Conservation (phyloP, 495 filamentous ascomycete species). For the Penicillium herquei region DNA sequence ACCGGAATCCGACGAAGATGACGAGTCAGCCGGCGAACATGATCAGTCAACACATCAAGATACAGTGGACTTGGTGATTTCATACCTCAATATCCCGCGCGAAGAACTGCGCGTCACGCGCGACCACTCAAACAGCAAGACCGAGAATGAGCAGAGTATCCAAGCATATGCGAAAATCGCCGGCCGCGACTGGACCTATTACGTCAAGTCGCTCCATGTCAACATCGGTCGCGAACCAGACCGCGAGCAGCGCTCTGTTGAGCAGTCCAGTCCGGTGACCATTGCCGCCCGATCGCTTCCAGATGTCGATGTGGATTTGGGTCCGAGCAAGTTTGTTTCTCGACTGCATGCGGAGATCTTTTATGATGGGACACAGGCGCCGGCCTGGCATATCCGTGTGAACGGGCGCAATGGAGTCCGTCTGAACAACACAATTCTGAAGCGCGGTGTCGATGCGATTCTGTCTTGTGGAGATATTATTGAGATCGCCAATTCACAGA, state of each 20-base stretch:
- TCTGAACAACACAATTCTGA: slow-evolving; percentile 68
- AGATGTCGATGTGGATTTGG: slow-evolving; percentile 83
- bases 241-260: slow-evolving; percentile 41
- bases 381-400: slow-evolving; percentile 76
- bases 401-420: slow-evolving; percentile 89
- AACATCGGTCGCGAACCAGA: slow-evolving; percentile 84
- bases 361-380: slow-evolving; percentile 63
- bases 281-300: slow-evolving; percentile 45
- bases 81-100: slow-evolving; percentile 59
- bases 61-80: slow-evolving; percentile 71
- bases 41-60: slow-evolving; percentile 57
- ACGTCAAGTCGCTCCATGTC: slow-evolving; percentile 74
- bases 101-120: slow-evolving; percentile 65
- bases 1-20: slow-evolving; percentile 41
- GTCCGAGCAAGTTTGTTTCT: slow-evolving; percentile 89
- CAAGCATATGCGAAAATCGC: slow-evolving; percentile 93
- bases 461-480: slow-evolving; percentile 84
- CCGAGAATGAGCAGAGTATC: slow-evolving; percentile 67
- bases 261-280: slow-evolving; percentile 45
- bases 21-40: slow-evolving; percentile 49
- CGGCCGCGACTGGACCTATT: slow-evolving; percentile 92
- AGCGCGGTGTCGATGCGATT: slow-evolving; percentile 58
- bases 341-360: slow-evolving; percentile 82
- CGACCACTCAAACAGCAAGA: slow-evolving; percentile 73
- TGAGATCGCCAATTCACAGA: slow-evolving; percentile 86